Evolutionary conservation across 2,329 filamentous ascomycete species (phyloP), one percentile per base, ranked within the genome.

Genomic region (Neopestalotiopsis sp.): DNA sequence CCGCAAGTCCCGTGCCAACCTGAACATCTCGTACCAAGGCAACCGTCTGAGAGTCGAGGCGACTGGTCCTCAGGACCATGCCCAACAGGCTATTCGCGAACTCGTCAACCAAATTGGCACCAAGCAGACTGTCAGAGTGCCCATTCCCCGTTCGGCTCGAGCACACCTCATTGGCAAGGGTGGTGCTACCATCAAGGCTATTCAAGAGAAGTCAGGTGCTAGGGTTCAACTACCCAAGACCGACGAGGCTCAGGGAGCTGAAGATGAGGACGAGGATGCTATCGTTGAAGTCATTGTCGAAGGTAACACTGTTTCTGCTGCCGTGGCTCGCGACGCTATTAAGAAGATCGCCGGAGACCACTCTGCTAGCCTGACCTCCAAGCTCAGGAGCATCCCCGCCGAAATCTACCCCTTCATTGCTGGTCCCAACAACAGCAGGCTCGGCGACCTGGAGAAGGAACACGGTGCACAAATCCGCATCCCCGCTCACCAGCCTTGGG

Each of bases 361-460:
- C 71, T 91, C 93, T 66, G 92, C 94, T 67, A 95, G 92, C 74
- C 89, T 95, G 77, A 96, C 89, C 82, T 87, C 94, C 68, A 94
- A 93, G 75, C 82, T 99, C 73, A 94, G 91, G 80, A 90, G 91
- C 63, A 92, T 99, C 70, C 95, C 96, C 7, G 89, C 94, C 32
- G 94, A 97, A 79, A 97, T 96, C 81, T 99, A 96, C 82, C 95
- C 95, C 66, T 99, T 99, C 85, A 91, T 99, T 79, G 92, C 94
- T 30, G 94, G 94, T 63, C 89, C 91, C 10, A 88, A 92, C 78
- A 93, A 94, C 78, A 84, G 88, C 61, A 84, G 89, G 65, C 82
- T 94, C 67, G 86, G 89, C 72, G 87, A 88, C 49, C 85, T 97
- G 66, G 92, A 95, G 80, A 83, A 90, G 70, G 88, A 88, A 71